phyloP scores from a whole-genome alignment of 352 stramenopile genomes.

The Achlya hypogyna region DNA sequence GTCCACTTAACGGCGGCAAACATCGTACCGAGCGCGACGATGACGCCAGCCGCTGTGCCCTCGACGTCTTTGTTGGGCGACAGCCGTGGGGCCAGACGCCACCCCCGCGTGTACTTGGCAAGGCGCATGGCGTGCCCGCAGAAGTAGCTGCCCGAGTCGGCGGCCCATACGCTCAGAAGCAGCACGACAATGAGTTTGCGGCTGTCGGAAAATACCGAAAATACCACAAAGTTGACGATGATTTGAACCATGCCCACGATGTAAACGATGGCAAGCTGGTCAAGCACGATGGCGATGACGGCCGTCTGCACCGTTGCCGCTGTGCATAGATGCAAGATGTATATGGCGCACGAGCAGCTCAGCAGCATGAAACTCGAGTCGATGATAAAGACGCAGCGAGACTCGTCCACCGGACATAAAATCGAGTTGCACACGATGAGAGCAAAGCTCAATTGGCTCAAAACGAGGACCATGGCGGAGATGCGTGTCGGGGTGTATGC shows the following conservation, averaged over 20 bases:
- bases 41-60: constrained; percentile 82
- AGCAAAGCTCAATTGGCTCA: not conserved
- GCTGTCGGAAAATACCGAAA: constrained; percentile 25
- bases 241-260: constrained; percentile 56
- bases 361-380: constrained; percentile 46
- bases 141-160: constrained; percentile 91
- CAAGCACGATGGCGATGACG: constrained; percentile 41
- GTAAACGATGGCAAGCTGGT: constrained; percentile 56
- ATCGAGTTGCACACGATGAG: constrained; percentile 34
- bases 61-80: constrained; percentile 96
- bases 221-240: constrained; percentile 53
- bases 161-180: constrained; percentile 61
- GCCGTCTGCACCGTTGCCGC: constrained; percentile 24
- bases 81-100: constrained; percentile 74
- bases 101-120: constrained; percentile 74
- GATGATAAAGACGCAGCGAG: constrained; percentile 41
- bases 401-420: constrained; percentile 65
- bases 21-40: constrained; percentile 80
- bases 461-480: not conserved
- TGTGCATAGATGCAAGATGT: constrained; percentile 36
- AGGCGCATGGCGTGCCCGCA: constrained; percentile 80
- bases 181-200: constrained; percentile 57
- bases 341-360: constrained; percentile 38
- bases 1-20: constrained; percentile 68
- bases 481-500: not conserved